Evolutionary conservation across 768 basidiomycete species (phyloP).

Genomic region (Hericium coralloides): DNA sequence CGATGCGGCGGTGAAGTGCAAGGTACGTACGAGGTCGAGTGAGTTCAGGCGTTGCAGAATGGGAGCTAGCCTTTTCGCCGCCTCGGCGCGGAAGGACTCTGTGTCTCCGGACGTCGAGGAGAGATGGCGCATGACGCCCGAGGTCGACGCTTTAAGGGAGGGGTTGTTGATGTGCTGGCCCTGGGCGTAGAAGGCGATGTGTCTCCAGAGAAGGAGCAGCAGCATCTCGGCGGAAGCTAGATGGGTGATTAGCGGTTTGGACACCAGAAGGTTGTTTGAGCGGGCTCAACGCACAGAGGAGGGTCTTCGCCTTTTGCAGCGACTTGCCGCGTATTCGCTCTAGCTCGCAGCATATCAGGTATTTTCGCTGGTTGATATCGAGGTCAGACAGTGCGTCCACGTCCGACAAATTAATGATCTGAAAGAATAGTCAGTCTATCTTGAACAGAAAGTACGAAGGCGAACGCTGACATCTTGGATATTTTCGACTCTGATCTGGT

Average conservation of each 20-base stretch:
- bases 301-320: constrained; percentile 39
- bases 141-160: constrained; percentile 33
- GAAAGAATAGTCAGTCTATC: background rate
- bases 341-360: constrained; percentile 56
- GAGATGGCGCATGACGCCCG: constrained; percentile 46
- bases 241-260: background rate
- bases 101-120: constrained; percentile 43
- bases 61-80: constrained; percentile 44
- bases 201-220: constrained; percentile 73
- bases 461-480: constrained; percentile 50
- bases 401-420: constrained; percentile 47
- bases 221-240: constrained; percentile 70
- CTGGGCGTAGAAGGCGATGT: constrained; percentile 57
- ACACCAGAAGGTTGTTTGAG: background rate
- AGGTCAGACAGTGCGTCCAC: constrained; percentile 53
- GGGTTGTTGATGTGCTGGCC: constrained; percentile 26
- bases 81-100: constrained; percentile 49
- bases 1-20: background rate
- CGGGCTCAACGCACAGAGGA: constrained; percentile 39
- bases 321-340: constrained; percentile 32
- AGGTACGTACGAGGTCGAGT: constrained; percentile 39
- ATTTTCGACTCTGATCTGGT: constrained; percentile 63
- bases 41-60: constrained; percentile 43
- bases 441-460: background rate
- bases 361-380: constrained; percentile 59